Percentiles rank a stretch among this genome's conserved stretches.
phyloP scores from a whole-genome alignment of 352 stramenopile species.

The Phytophthora tentaculata region DNA sequence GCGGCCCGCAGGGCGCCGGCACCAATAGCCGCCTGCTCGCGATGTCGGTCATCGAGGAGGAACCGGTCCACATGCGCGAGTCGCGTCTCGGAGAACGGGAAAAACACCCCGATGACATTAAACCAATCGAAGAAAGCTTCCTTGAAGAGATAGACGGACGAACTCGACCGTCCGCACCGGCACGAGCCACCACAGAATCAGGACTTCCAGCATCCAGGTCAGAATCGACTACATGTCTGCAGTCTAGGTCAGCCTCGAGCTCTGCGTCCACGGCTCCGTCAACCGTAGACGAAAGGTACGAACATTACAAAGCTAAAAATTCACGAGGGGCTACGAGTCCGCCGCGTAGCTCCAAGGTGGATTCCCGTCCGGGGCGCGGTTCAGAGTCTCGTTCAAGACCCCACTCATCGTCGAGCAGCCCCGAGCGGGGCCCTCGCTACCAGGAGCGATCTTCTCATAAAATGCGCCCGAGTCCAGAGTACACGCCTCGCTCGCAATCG shows the following conservation, averaged over 20 bases:
- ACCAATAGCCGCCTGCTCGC: slow-evolving; percentile 15
- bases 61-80: slow-evolving; percentile 32
- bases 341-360: background rate
- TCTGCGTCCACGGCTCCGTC: slow-evolving; percentile 7
- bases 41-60: slow-evolving; percentile 43
- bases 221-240: background rate
- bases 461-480: slow-evolving; percentile 10
- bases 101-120: slow-evolving; percentile 31
- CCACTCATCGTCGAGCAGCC: slow-evolving; percentile 4
- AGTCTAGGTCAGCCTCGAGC: slow-evolving; percentile 20
- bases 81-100: slow-evolving; percentile 29
- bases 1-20: background rate
- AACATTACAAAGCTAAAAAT: background rate
- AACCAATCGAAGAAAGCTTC: slow-evolving; percentile 18
- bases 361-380: background rate
- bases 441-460: slow-evolving; percentile 1
- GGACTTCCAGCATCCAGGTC: slow-evolving; percentile 6
- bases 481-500: slow-evolving; percentile 16
- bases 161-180: background rate
- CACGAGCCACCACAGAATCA: slow-evolving; percentile 2
- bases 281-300: slow-evolving; percentile 13
- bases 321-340: slow-evolving; percentile 1
- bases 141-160: background rate
- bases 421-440: background rate
- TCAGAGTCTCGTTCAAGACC: slow-evolving; percentile 10